Conservation (phyloP, 441 rosid species). For the Pelargonium myrrhifolium region DNA sequence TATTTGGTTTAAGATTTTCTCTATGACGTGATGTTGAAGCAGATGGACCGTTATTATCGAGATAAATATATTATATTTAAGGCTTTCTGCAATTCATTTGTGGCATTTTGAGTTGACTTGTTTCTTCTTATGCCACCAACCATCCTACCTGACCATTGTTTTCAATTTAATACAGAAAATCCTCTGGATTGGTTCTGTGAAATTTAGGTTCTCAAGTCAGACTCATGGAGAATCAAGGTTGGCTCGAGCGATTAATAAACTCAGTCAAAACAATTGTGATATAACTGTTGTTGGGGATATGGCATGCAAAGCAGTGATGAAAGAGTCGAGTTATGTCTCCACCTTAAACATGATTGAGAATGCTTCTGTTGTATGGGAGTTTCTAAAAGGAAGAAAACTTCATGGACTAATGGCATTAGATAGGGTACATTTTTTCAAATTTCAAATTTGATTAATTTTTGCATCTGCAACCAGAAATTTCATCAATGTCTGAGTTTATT, state of each 20-base stretch:
- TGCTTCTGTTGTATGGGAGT: conserved; percentile 58
- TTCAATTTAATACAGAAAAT: conserved; percentile 37
- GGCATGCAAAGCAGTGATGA: conserved; percentile 36
- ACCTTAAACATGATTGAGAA: conserved; percentile 32
- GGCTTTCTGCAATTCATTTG: neutral
- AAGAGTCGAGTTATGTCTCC: conserved; percentile 24
- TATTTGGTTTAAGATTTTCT: neutral
- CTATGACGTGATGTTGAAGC: neutral
- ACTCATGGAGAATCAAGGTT: conserved; percentile 36
- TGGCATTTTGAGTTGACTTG: conserved; percentile 1
- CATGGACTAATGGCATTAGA: conserved; percentile 62
- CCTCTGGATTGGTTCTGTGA: conserved; percentile 57
- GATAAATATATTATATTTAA: too few species aligned
- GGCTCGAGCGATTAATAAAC: conserved; percentile 33
- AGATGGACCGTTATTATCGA: neutral
- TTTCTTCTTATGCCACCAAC: conserved; percentile 16
- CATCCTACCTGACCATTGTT: conserved; percentile 15
- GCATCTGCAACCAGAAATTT: conserved; percentile 5
- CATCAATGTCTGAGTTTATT: neutral
- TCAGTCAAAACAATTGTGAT: conserved; percentile 31
- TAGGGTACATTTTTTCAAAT: conserved; percentile 37
- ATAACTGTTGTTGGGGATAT: conserved; percentile 43
- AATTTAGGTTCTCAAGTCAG: conserved; percentile 33
- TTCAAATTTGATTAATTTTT: conserved; percentile 11
- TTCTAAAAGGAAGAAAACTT: conserved; percentile 58